phyloP scores from a whole-genome alignment of 208 protist species.

The Wallacemonas collosoma region DNA sequence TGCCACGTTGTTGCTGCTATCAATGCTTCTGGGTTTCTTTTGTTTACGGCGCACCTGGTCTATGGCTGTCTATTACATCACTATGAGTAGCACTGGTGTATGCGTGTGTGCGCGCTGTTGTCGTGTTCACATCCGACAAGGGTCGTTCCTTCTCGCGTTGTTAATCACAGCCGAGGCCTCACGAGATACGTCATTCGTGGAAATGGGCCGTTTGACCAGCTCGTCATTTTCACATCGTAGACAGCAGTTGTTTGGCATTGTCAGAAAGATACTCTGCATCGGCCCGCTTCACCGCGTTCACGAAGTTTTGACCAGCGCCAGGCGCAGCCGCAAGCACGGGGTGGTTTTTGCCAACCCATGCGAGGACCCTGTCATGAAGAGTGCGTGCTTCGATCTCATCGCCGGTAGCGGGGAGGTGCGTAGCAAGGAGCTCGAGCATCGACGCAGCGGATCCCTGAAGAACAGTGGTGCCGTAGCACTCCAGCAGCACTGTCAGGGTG shows the following conservation, averaged over 20 bases:
- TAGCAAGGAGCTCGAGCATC: conserved; percentile 50
- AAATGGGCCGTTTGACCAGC: neutral
- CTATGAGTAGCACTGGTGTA: neutral
- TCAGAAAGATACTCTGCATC: conserved; percentile 45
- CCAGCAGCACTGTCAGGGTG: conserved; percentile 56
- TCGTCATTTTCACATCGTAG: conserved; percentile 36
- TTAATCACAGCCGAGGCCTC: no score
- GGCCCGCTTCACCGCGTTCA: conserved; percentile 46
- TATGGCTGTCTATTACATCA: conserved; percentile 7
- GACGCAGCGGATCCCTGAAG: conserved; percentile 22
- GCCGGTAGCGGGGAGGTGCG: conserved; percentile 57
- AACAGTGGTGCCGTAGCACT: conserved; percentile 44
- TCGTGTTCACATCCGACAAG: neutral
- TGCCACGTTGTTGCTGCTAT: no score
- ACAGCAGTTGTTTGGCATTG: conserved; percentile 52
- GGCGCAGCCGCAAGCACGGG: conserved; percentile 41
- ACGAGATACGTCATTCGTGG: no score
- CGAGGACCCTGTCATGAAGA: conserved; percentile 74
- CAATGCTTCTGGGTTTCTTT: neutral
- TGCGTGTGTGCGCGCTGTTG: neutral
- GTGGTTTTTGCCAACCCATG: conserved; percentile 55
- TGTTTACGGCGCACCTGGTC: neutral
- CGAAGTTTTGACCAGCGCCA: conserved; percentile 31
- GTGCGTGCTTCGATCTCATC: conserved; percentile 73
- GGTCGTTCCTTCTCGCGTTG: neutral